These are phyloP conservation scores for Hygrophorus pudorinus DNA, from an alignment of 768 basidiomycete species.

Conservation along the genomic window DNA sequence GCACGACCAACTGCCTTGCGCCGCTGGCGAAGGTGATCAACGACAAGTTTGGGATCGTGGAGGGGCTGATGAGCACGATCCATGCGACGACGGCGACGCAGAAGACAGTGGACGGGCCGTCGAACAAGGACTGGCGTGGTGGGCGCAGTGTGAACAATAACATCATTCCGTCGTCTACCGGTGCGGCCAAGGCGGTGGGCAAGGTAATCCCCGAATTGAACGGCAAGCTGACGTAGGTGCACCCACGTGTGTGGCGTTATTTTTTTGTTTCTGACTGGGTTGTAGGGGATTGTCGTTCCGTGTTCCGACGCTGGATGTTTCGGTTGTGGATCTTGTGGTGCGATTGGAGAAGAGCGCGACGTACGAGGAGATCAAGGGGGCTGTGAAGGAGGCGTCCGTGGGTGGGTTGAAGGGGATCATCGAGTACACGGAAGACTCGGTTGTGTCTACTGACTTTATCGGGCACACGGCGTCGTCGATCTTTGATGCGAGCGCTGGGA, in stretches of 20 bases:
- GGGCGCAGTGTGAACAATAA: slow-evolving; percentile 94
- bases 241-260: too few species aligned
- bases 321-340: slow-evolving; percentile 94
- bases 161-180: slow-evolving; percentile 98
- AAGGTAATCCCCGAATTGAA: slow-evolving; percentile 95
- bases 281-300: slow-evolving; percentile 89
- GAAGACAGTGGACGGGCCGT: slow-evolving; percentile 92
- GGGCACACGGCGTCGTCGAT: slow-evolving; percentile 73
- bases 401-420: slow-evolving; percentile 63
- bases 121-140: slow-evolving; percentile 95
- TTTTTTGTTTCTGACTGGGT: slow-evolving; percentile 1
- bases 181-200: slow-evolving; percentile 99
- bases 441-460: slow-evolving; percentile 92
- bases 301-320: slow-evolving; percentile 92
- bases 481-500: slow-evolving; percentile 92
- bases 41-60: slow-evolving; percentile 93
- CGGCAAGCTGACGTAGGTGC: slow-evolving; percentile 99
- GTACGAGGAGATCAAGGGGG: slow-evolving; percentile 88
- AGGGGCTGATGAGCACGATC: slow-evolving; percentile 98
- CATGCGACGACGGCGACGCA: slow-evolving; percentile 95
- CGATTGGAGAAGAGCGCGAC: slow-evolving; percentile 77
- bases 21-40: slow-evolving; percentile 96
- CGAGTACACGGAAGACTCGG: slow-evolving; percentile 86
- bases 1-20: slow-evolving; percentile 99
- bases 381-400: slow-evolving; percentile 70